Base-by-base conservation (phyloP, 805 yeast genomes). In the Wickerhamomyces canadensis region DNA sequence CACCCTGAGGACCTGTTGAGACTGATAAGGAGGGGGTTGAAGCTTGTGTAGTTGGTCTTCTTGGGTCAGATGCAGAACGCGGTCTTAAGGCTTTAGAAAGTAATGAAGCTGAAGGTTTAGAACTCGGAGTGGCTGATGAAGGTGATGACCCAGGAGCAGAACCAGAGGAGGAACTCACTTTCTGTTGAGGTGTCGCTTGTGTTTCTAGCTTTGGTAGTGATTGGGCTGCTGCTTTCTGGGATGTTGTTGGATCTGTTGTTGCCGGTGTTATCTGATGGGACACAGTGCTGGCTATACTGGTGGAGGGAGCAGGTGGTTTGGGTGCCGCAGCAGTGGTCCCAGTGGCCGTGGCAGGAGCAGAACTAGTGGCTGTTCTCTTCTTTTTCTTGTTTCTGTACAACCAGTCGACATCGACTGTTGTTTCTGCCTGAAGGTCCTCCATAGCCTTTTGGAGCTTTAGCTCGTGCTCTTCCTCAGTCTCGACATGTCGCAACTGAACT, bases 401-500 rank as follows among this genome's bases (percentile, higher is more conserved):
- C 95, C 95, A 84, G 52, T 84, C 94, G 11, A 84, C 88, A 48
- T 84, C 91, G 31, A 84, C 48, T 34, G 45, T 45, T 2, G 49
- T 25, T 14, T 37, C 35, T n/a, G 30, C 36, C 15, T 18, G 31
- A 12, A 22, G 21, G 15, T 27, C 27, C 15, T 27, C 28, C 39
- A 27, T 31, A 4, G 33, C 30, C n/a, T 27, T 28, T 18, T 15
- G 30, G 14, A 27, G 24, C 31, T 34, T 28, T 14, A n/a, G 11
- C 32, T 17, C 27, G 18, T 21, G 36, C 12, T 28, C 30, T 27
- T 12, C 19, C n/a, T 29, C 19, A 15, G 14, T 8, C 31, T 21
- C 23, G 23, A 21, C 23, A 21, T 21, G 23, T 21, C 23, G 23
- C 10, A n/a, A 17, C 23, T n/a, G n/a, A n/a, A n/a, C n/a, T n/a